Base-by-base conservation (phyloP, 2,329 filamentous ascomycete genomes). In the Diaporthe capsici region DNA sequence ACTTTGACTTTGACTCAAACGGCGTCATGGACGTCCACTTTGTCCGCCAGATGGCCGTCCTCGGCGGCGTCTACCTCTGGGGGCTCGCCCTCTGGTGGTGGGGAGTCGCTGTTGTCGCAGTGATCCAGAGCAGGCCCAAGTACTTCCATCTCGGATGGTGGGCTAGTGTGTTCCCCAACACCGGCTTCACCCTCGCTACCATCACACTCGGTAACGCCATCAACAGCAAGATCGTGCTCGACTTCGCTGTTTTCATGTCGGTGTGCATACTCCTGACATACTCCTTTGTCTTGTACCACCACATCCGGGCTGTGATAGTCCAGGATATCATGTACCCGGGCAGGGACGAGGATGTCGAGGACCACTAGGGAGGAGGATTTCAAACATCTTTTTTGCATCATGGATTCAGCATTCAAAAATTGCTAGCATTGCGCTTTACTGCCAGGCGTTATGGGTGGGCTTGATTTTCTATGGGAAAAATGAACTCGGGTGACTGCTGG, bases 91-190 rank as follows among this genome's bases (percentile, higher is more conserved):
- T 84, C 31, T 89, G 88, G 85, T 87, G 85, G 88, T 89, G 87
- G 82, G 85, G 84, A 72, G 86, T 90, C 57, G 87, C 86, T 3
- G 80, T 85, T 25, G 81, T 89, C 44, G 87, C 88, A 3, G 86
- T 89, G 1, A 65, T 86, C 71, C 84, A 78, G 80, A 84, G 84
- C 15, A 87, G 85, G 6, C 85, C 88, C 79, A 87, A 86, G 80
- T 84, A 85, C 77, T 92, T 92, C 78, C 89, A 91, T 76, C 84
- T 93, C 2, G 90, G 90, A 0, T 93, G 90, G 90, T 93, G 90
- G 89, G 90, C 91, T 0, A 88, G 90, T 81, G 89, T 92, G 13
- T 92, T 92, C 81, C 90, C 90, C 61, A 92, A 92, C 81, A 89
- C 88, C 0, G 90, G 90, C 5, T 92, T 92, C 79, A 88, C 87